Evolutionary conservation across 495 filamentous ascomycete genomes (phyloP).

Genomic region (Polyplosphaeria fusca): DNA sequence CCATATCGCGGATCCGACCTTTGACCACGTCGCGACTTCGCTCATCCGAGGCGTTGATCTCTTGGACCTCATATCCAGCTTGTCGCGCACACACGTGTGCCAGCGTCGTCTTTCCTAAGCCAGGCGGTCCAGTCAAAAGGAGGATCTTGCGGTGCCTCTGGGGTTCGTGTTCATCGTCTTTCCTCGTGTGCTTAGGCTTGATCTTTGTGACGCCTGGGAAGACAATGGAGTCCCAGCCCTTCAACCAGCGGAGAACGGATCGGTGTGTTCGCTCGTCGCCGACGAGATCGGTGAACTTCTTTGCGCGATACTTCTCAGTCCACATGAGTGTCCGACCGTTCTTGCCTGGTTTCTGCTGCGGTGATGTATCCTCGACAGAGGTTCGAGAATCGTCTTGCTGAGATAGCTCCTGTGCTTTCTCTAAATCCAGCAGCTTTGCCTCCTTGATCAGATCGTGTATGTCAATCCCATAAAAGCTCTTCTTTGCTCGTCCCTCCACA

Average conservation of each 20-base stretch:
- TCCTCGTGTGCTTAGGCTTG: slow-evolving; percentile 48
- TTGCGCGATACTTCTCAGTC: slow-evolving; percentile 66
- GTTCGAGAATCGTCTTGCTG: slow-evolving; percentile 6
- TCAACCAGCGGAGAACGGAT: slow-evolving; percentile 87
- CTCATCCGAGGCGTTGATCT: slow-evolving; percentile 84
- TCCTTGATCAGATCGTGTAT: slow-evolving; percentile 78
- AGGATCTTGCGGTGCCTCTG: slow-evolving; percentile 79
- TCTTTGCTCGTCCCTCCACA: slow-evolving; percentile 68
- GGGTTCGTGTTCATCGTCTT: slow-evolving; percentile 52
- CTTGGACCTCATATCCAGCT: slow-evolving; percentile 90
- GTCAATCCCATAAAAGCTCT: slow-evolving; percentile 86
- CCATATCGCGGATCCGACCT: slow-evolving; percentile 78
- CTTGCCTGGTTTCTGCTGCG: slow-evolving; percentile 6
- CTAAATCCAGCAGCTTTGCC: slow-evolving; percentile 47
- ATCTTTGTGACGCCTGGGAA: slow-evolving; percentile 68
- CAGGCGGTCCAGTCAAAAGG: slow-evolving; percentile 84
- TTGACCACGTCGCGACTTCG: slow-evolving; percentile 76
- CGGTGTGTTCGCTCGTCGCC: slow-evolving; percentile 94
- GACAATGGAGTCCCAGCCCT: slow-evolving; percentile 87
- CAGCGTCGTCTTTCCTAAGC: slow-evolving; percentile 91
- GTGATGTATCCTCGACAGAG: slow-evolving; percentile 25
- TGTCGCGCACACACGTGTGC: slow-evolving; percentile 95
- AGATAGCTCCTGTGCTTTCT: slow-evolving; percentile 2
- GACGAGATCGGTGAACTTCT: slow-evolving; percentile 85
- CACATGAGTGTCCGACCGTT: slow-evolving; percentile 37